Base-by-base conservation (phyloP, 2,329 filamentous ascomycete species). In the Chaetomium sp. region DNA sequence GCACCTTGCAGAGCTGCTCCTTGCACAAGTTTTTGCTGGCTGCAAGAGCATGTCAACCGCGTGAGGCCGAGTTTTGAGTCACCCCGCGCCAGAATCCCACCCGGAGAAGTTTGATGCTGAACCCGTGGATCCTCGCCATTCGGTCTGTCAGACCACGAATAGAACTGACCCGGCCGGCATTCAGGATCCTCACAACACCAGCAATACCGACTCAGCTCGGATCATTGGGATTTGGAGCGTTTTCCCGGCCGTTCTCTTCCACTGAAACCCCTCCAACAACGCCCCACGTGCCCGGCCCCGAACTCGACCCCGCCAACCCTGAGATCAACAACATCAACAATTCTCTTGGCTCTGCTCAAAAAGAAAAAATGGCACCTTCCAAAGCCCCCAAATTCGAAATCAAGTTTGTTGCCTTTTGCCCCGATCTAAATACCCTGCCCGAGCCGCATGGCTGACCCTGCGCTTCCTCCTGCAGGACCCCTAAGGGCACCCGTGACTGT, bases 401-500 rank as follows among this genome's bases (percentile, higher is more conserved):
- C 53, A 62, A 61, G 59, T 62, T 50, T 19, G 56, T 53, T 37
- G 12, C 32, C n/a, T 8, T 9, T 10, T 27, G 9, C 10, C 38
- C 40, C 9, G 8, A 11, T 11, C 32, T 38, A 35, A 6, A 32
- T n/a, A 0, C 19, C 6, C 10, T 5, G 38, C 27, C 12, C 6
- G 10, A 12, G 40, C 40, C 19, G 44, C 35, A 52, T 38, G 14
- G 48, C 57, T 61, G 38, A 60, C 37, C 34, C 36, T 35, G 7
- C 36, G 12, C 27, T 82, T 69, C 75, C 6, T n/a, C 89, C 14
- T 12, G 32, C 68, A 91, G 91, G 76, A 86, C 84, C 64, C 86
- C 87, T 57, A 91, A 91, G 76, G 88, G 88, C 60, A 91, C 88
- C 52, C 83, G 86, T 65, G 88, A 91, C 70, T 77, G 59, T 61